These are phyloP conservation scores for Pyrenophora tritici-repentis DNA, from an alignment of 2,329 filamentous ascomycete genomes.

Conservation along the genomic window DNA sequence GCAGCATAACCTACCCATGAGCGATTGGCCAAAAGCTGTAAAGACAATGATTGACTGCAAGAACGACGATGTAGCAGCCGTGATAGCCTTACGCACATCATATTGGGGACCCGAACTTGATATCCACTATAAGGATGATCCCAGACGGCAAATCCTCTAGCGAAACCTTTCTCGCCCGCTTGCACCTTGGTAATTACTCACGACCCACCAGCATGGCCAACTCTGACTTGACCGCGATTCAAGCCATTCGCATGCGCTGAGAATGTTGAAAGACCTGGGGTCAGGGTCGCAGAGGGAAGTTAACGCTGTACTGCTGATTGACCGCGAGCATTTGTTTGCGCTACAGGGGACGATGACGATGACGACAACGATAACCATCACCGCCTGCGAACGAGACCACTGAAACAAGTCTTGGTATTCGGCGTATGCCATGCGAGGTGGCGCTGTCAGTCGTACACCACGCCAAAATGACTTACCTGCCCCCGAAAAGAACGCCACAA, in stretches of 20 bases:
- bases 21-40: background rate
- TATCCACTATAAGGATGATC: slow-evolving; percentile 2
- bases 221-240: background rate
- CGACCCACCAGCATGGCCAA: slow-evolving; percentile 1
- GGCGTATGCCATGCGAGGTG: background rate
- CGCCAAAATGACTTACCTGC: background rate
- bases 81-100: slow-evolving; percentile 10
- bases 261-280: background rate
- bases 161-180: slow-evolving; percentile 8
- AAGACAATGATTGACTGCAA: background rate
- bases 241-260: background rate
- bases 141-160: slow-evolving; percentile 6
- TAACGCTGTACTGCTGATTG: background rate
- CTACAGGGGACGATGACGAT: background rate
- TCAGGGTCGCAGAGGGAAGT: background rate
- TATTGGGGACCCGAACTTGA: slow-evolving; percentile 11
- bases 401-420: background rate
- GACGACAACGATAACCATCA: background rate
- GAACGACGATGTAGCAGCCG: background rate
- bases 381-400: too few species aligned
- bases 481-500: background rate
- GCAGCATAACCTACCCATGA: background rate
- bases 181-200: slow-evolving; percentile 11
- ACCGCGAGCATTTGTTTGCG: background rate
- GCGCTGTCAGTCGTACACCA: background rate